Conservation (phyloP, 345 rosid species). For the Eucalyptus erythrocorys region DNA sequence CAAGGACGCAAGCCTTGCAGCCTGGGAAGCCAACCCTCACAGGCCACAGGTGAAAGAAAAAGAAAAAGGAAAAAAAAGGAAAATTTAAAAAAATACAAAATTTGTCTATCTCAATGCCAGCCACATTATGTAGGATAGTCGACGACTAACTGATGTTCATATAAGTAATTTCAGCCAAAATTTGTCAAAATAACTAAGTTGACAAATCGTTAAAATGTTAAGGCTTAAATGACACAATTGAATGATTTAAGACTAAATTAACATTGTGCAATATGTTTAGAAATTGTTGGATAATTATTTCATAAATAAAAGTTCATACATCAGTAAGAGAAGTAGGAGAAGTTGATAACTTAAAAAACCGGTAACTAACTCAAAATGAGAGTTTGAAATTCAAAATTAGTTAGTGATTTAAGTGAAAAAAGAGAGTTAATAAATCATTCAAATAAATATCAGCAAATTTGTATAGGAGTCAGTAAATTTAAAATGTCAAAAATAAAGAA, state of each 20-base stretch:
- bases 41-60: neutral
- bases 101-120: rapidly evolving
- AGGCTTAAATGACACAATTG: neutral
- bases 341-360: neutral
- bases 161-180: too few species aligned
- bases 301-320: neutral
- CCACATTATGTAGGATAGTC: neutral
- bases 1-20: neutral
- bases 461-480: neutral
- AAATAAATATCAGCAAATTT: too few species aligned
- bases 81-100: neutral
- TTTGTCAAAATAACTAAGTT: neutral
- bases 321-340: neutral
- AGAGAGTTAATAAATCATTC: neutral
- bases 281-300: neutral
- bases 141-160: rapidly evolving
- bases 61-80: neutral
- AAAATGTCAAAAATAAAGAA: neutral
- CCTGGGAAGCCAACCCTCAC: neutral
- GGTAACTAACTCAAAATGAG: neutral
- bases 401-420: neutral
- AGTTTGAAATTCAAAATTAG: neutral
- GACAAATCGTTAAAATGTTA: too few species aligned
- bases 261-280: neutral
- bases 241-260: too few species aligned